Evolutionary conservation across 805 yeast genomes (phyloP).

Genomic region (Wickerhamiella nectarea): DNA sequence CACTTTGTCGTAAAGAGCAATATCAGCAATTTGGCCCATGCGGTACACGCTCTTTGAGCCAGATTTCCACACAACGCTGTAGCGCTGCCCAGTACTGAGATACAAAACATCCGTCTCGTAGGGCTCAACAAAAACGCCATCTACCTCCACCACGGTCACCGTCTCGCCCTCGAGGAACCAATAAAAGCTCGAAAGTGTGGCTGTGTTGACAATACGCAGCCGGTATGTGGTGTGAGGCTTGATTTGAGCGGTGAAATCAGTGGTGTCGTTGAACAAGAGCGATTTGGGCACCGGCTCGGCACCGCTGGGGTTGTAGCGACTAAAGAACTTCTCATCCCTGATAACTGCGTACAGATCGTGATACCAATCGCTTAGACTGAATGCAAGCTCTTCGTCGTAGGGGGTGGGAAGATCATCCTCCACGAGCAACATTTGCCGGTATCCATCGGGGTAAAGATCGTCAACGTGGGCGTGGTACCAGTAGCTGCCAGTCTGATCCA

Average conservation of each 20-base stretch:
- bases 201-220: conserved; percentile 67
- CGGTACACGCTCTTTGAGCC: conserved; percentile 59
- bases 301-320: conserved; percentile 81
- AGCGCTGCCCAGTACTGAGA: conserved; percentile 85
- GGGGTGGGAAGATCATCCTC: conserved; percentile 55
- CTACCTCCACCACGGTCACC: conserved; percentile 78
- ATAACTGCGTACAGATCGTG: conserved; percentile 46
- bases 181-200: conserved; percentile 86
- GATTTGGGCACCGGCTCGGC: conserved; percentile 93
- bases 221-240: conserved; percentile 80
- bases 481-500: conserved; percentile 75
- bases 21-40: conserved; percentile 69
- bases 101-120: conserved; percentile 57
- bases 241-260: conserved; percentile 41
- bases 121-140: conserved; percentile 76
- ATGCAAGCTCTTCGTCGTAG: conserved; percentile 63
- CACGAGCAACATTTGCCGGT: conserved; percentile 45
- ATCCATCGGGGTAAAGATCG: conserved; percentile 89
- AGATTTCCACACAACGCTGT: conserved; percentile 64
- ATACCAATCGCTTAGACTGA: conserved; percentile 80
- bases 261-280: conserved; percentile 68
- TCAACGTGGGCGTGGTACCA: conserved; percentile 95
- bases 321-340: conserved; percentile 39
- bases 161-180: conserved; percentile 79
- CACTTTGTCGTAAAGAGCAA: conserved; percentile 61